Percentiles rank a stretch among this genome's conserved stretches.
These are phyloP conservation scores for Pseudoperonospora humuli DNA, from an alignment of 352 stramenopile species.

Conservation along the genomic window DNA sequence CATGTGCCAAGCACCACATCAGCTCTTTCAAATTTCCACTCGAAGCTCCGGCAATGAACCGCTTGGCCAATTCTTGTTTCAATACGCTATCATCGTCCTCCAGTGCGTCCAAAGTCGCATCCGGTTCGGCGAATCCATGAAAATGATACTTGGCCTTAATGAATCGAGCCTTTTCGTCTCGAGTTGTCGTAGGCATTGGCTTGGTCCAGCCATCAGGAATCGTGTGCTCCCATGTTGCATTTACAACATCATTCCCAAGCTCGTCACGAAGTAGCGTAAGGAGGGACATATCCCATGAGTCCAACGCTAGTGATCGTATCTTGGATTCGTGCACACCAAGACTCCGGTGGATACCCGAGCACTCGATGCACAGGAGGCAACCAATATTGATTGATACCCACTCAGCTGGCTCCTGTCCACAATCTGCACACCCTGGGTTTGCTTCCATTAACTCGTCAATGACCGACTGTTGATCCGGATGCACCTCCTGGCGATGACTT, in stretches of 20 bases:
- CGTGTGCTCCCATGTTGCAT: constrained; percentile 58
- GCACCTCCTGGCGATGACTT: constrained; percentile 69
- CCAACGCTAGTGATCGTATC: constrained; percentile 86
- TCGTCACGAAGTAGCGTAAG: constrained; percentile 54
- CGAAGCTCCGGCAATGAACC: constrained; percentile 40
- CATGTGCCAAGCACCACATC: constrained; percentile 76
- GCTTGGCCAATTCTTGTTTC: constrained; percentile 29
- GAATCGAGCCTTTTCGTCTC: constrained; percentile 72
- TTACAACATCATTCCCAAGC: constrained; percentile 64
- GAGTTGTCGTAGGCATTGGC: constrained; percentile 31
- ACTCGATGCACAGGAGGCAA: constrained; percentile 95
- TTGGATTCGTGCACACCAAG: constrained; percentile 96
- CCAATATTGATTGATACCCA: constrained; percentile 97
- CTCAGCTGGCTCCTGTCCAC: constrained; percentile 73
- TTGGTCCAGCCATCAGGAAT: constrained; percentile 48
- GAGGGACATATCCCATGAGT: constrained; percentile 84
- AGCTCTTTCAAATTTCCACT: constrained; percentile 41
- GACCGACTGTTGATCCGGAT: constrained; percentile 67
- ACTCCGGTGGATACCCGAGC: constrained; percentile 93
- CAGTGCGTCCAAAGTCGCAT: constrained; percentile 15
- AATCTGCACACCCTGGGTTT: constrained; percentile 69
- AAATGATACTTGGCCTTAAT: constrained; percentile 86
- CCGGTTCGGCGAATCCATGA: constrained; percentile 46
- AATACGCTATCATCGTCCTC: constrained; percentile 16
- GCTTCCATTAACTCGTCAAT: constrained; percentile 49